A percentile compares a stretch with the other conserved stretches of the same genome.
phyloP scores from a whole-genome alignment of 768 basidiomycete species.

The Mycena floridula region DNA sequence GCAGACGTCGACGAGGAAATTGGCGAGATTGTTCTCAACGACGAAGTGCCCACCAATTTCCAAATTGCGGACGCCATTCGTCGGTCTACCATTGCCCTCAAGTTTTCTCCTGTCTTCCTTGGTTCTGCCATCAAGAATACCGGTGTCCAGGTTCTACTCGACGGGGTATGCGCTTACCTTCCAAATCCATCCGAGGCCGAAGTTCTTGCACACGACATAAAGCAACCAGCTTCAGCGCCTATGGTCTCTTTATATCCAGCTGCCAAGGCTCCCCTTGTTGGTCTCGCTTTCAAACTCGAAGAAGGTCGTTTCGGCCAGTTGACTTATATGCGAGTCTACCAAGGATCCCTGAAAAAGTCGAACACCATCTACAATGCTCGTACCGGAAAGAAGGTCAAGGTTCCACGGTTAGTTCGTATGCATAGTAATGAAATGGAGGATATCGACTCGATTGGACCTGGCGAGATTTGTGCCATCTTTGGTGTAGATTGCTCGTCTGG shows the following conservation, averaged over 20 bases:
- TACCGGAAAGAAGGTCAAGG: constrained; percentile 96
- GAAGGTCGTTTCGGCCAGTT: constrained; percentile 96
- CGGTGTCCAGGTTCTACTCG: constrained; percentile 87
- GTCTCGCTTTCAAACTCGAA: constrained; percentile 96
- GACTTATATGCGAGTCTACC: constrained; percentile 98
- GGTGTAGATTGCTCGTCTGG: constrained; percentile 98
- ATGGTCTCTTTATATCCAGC: constrained; percentile 78
- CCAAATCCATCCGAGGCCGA: constrained; percentile 80
- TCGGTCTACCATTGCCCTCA: constrained; percentile 80
- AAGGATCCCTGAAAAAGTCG: constrained; percentile 86
- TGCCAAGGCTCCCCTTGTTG: constrained; percentile 81
- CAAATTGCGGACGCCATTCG: constrained; percentile 85
- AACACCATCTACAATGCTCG: constrained; percentile 85
- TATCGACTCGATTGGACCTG: constrained; percentile 88
- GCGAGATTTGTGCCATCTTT: constrained; percentile 99
- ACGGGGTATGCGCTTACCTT: constrained; percentile 94
- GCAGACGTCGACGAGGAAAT: constrained; percentile 96
- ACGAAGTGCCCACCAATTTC: constrained; percentile 62
- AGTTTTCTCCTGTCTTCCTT: constrained; percentile 94
- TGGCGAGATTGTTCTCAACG: constrained; percentile 86
- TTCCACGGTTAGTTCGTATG: constrained; percentile 94
- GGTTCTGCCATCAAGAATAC: constrained; percentile 98
- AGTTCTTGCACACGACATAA: constrained; percentile 69
- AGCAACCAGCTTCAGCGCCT: constrained; percentile 52
- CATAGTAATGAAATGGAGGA: constrained; percentile 99